Evolutionary conservation across 805 yeast genomes (phyloP), one percentile per base, ranked within the genome.

Genomic region (Barnettozyma californica): DNA sequence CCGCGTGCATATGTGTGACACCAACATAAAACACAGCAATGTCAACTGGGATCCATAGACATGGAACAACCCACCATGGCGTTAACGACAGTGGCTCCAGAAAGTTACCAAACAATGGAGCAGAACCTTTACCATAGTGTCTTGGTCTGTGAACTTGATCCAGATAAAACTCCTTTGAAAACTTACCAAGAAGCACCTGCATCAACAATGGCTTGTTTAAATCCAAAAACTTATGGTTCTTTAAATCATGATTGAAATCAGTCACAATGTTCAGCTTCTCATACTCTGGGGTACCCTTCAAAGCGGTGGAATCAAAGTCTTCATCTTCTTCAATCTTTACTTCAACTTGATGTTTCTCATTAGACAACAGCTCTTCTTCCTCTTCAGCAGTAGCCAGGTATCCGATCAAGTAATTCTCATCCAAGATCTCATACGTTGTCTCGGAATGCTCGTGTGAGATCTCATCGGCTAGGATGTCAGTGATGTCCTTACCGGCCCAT

Each of bases 111-210:
- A 94, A 94, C 47, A 94, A 66, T 7, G 91, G 97, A 11, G 99
- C 99, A 3, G 97, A 88, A 10, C 97, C 97, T 64, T 90, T 83
- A 55, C 98, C 98, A 64, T 91, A 94, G 68, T 94, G 99, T 65
- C 99, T 83, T 46, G 99, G 99, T 68, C 97, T 82, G 68, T 94
- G 99, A 39, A 94, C 94, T 69, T 94, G 97, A 64, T 90, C 96
- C 62, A 94, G 74, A 67, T 94, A 94, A 62, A 94, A 92, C 39
- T 88, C 95, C 64, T 87, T 92, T 38, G 86, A 63, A 74, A 90
- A 94, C 33, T 77, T 75, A 38, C 90, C 81, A 52, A 78, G 74
- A 48, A 89, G 68, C 41, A 94, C 87, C 71, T 94, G 99, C 67
- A 79, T 62, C 39, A 94, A 69, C 58, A 94, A 73, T 1, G 99